Conservation (phyloP, 202 grass and related monocot genomes). For the Sporobolus alterniflorus region DNA sequence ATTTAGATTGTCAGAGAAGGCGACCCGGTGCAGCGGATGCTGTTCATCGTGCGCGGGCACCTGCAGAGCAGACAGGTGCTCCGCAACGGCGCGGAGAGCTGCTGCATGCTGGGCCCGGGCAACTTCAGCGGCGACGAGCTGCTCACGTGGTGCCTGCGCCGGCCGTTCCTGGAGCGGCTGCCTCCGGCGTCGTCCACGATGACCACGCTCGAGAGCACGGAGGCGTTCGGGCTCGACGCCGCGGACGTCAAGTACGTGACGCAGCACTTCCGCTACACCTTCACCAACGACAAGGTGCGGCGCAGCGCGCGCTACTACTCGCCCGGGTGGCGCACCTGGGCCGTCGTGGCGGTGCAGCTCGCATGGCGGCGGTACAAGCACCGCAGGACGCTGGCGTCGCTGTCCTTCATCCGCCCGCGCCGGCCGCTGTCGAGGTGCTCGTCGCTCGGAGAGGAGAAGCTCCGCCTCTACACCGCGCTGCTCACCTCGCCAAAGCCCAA, state of each 20-base stretch:
- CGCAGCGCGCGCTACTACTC: conserved; percentile 95
- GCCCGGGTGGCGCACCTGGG: conserved; percentile 91
- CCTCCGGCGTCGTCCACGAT: conserved; percentile 79
- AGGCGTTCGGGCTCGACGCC: conserved; percentile 84
- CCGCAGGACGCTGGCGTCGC: conserved; percentile 78
- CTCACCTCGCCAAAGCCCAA: conserved; percentile 84
- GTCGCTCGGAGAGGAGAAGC: conserved; percentile 81
- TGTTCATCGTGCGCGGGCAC: conserved; percentile 90
- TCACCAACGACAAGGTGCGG: conserved; percentile 82
- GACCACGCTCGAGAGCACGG: conserved; percentile 72
- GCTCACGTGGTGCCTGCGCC: conserved; percentile 82
- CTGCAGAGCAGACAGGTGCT: conserved; percentile 81
- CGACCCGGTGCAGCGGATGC: conserved; percentile 83
- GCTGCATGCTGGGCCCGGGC: conserved; percentile 86
- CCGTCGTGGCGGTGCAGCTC: conserved; percentile 87
- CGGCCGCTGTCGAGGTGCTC: conserved; percentile 73
- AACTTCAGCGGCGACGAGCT: conserved; percentile 96
- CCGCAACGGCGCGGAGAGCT: conserved; percentile 62
- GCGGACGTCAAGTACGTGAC: conserved; percentile 85
- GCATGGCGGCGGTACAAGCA: conserved; percentile 79
- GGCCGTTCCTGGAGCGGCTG: conserved; percentile 80
- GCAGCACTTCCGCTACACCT: conserved; percentile 90
- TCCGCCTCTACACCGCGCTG: conserved; percentile 81
- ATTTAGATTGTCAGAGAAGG: conserved; percentile 73
- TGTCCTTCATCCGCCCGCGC: conserved; percentile 74